Evolutionary conservation across 257 asterid species (phyloP), one percentile per base, ranked within the genome.

Genomic region (Salvia splendens): DNA sequence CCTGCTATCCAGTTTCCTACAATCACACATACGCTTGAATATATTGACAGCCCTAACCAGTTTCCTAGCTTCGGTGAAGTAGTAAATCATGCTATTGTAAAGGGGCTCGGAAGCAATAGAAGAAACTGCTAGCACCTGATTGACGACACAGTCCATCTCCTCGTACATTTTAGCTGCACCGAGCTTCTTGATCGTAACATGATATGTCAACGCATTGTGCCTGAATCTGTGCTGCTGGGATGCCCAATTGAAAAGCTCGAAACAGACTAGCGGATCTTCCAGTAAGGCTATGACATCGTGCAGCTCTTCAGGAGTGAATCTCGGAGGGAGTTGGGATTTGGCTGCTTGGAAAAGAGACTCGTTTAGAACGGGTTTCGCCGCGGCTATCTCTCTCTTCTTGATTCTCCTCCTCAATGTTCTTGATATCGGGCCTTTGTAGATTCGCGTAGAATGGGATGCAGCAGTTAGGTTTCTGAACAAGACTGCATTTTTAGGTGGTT

Each of bases 231-330:
- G 97, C 78, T 92, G 96, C 30, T 86, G 82, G 0, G 94, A 75
- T 1, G 98, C 98, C 98, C 98, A 89, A 71, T 87, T 92, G 77
- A 87, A 89, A 65, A 92, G 76, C 89, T 92, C 98, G 15, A 87
- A 77, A 74, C 96, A 89, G 52, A 92, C 85, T 46, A 92, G 62
- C 20, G 96, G 96, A 48, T 89, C 96, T 24, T 78, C 75, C 33
- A 83, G 85, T 28, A 70, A 65, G 17, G 75, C 57, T 36, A 89
- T 84, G 54, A 82, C 83, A 75, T 81, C 59, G 79, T 80, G 87
- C 20, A 92, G 96, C 53, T 92, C 97, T 70, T 92, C 97, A 7
- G 82, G 86, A 36, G 88, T 82, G 80, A 92, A 89, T 70, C 96
- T 72, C 30, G 96, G 88, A 7, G 90, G 95, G 33, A 92, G 86